A percentile compares a stretch with the other conserved stretches of the same genome.
phyloP scores from a whole-genome alignment of 495 filamentous ascomycete species.

The Acidiella bohemica region DNA sequence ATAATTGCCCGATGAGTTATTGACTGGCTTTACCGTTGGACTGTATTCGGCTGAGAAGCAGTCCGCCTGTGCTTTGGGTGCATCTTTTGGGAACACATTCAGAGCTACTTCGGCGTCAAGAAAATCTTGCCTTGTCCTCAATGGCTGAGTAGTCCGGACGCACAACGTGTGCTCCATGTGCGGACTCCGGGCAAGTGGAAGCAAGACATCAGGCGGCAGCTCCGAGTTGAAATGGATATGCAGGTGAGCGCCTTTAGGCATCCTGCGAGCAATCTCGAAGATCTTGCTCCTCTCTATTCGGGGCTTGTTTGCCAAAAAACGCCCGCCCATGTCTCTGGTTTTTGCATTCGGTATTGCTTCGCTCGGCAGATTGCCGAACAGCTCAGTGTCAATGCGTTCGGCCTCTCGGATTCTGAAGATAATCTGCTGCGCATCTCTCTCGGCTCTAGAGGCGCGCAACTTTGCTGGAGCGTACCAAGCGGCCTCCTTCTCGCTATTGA shows the following conservation, averaged over 20 bases:
- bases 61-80: conserved; percentile 10
- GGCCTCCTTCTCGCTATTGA: conserved; percentile 13
- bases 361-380: conserved; percentile 26
- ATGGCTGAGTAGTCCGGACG: conserved; percentile 22
- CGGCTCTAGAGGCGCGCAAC: conserved; percentile 12
- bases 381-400: conserved; percentile 21
- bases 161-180: conserved; percentile 21
- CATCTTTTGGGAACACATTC: conserved; percentile 22
- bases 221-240: conserved; percentile 33
- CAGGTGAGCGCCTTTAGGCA: conserved; percentile 28
- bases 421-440: conserved; percentile 20
- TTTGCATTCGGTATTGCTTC: conserved; percentile 23
- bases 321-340: conserved; percentile 29
- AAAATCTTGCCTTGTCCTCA: conserved; percentile 16
- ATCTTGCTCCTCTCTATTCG: conserved; percentile 26
- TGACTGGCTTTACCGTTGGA: conserved; percentile 11
- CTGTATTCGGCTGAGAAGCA: conserved; percentile 24
- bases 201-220: conserved; percentile 21
- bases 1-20: conserved; percentile 19
- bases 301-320: conserved; percentile 27
- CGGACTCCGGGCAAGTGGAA: conserved; percentile 17
- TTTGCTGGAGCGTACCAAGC: conserved; percentile 21
- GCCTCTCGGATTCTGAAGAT: conserved; percentile 23
- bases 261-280: conserved; percentile 20
- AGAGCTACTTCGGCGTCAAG: conserved; percentile 26